Percentiles rank a stretch among this genome's conserved stretches.
These are phyloP conservation scores for Boletus reticuloceps DNA, from an alignment of 768 basidiomycete species.

Conservation along the genomic window DNA sequence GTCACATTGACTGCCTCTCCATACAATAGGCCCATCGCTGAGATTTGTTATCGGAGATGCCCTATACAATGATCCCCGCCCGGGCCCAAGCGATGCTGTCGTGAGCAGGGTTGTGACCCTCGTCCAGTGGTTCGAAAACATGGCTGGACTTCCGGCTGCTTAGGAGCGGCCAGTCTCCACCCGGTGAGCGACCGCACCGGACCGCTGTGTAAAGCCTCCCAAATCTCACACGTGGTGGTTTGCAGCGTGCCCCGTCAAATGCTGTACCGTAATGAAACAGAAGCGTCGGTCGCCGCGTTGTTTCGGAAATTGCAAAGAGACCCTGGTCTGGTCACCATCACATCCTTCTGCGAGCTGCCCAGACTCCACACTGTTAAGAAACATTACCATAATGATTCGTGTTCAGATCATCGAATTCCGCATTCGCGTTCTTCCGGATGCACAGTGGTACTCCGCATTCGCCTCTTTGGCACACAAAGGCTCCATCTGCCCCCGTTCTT, in stretches of 20 bases:
- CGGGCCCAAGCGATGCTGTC: conserved; percentile 65
- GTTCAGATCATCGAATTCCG: conserved; percentile 6
- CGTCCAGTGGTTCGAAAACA: conserved; percentile 68
- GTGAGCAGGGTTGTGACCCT: conserved; percentile 66
- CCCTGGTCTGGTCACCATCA: conserved; percentile 18
- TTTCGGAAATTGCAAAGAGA: conserved; percentile 25
- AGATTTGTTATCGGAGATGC: conserved; percentile 55
- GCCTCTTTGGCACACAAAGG: conserved; percentile 15
- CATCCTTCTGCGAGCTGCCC: background rate
- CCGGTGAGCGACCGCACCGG: conserved; percentile 19
- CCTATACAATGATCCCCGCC: conserved; percentile 59
- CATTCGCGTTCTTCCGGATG: conserved; percentile 9
- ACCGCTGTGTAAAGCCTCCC: background rate
- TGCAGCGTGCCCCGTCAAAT: too few species aligned
- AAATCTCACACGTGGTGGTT: too few species aligned
- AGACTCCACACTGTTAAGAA: conserved; percentile 3
- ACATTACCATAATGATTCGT: conserved; percentile 7
- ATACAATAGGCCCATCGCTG: too few species aligned
- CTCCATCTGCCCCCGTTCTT: background rate
- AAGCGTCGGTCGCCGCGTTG: conserved; percentile 22
- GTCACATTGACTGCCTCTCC: too few species aligned
- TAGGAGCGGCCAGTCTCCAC: conserved; percentile 5
- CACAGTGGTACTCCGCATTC: conserved; percentile 4
- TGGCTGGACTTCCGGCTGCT: conserved; percentile 43
- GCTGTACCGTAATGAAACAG: background rate